phyloP scores from a whole-genome alignment of 2,329 filamentous ascomycete species.

The Pestalotiopsis sp. region DNA sequence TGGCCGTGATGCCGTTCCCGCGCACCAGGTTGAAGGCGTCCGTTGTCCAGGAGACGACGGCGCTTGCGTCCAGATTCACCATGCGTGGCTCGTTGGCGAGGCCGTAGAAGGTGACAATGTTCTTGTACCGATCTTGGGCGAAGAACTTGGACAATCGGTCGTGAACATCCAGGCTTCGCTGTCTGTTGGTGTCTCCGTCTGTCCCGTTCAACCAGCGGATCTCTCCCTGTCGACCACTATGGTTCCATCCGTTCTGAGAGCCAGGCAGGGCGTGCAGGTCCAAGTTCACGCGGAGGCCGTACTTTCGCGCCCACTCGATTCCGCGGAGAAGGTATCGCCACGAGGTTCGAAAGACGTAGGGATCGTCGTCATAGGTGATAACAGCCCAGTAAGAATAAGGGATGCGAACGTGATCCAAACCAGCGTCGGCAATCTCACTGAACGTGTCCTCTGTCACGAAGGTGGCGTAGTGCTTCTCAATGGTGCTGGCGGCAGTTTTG shows the following conservation, averaged over 20 bases:
- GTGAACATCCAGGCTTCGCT: slow-evolving; percentile 86
- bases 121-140: slow-evolving; percentile 87
- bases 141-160: slow-evolving; percentile 89
- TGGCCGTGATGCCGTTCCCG: slow-evolving; percentile 71
- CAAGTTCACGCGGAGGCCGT: slow-evolving; percentile 89
- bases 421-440: slow-evolving; percentile 79
- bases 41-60: slow-evolving; percentile 79
- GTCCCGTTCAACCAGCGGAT: slow-evolving; percentile 94
- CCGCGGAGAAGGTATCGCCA: slow-evolving; percentile 93
- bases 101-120: slow-evolving; percentile 90
- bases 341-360: slow-evolving; percentile 82
- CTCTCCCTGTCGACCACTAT: slow-evolving; percentile 78
- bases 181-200: slow-evolving; percentile 74
- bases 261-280: slow-evolving; percentile 92
- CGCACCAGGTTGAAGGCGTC: slow-evolving; percentile 73
- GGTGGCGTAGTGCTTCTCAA: slow-evolving; percentile 91
- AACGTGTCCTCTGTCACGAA: slow-evolving; percentile 89
- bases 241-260: slow-evolving; percentile 97
- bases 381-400: slow-evolving; percentile 96
- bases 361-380: slow-evolving; percentile 79
- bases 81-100: slow-evolving; percentile 94
- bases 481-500: slow-evolving; percentile 59
- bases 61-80: slow-evolving; percentile 65
- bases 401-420: slow-evolving; percentile 95
- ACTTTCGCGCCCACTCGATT: slow-evolving; percentile 92